Percentiles rank a stretch among this genome's conserved stretches.
These are phyloP conservation scores for Reutealis trisperma DNA, from an alignment of 345 rosid species.

Conservation along the genomic window DNA sequence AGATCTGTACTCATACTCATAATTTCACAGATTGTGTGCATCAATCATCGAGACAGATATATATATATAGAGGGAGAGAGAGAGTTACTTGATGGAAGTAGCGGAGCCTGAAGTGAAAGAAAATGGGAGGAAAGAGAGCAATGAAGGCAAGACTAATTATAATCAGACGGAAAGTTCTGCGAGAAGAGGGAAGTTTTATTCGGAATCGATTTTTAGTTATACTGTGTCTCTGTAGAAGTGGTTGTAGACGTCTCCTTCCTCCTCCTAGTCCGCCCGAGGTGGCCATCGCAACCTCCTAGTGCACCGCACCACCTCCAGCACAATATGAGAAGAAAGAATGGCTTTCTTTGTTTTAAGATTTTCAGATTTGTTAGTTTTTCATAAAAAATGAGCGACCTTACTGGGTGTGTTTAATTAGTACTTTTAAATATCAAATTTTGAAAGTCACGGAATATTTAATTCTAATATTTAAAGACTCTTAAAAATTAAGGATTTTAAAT, in stretches of 20 bases:
- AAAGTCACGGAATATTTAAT: no score
- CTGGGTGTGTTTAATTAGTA: no score
- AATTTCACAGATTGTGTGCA: neutral
- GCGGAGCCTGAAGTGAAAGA: slow-evolving; percentile 84
- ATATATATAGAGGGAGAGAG: neutral
- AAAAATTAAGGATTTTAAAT: no score
- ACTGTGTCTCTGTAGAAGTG: neutral
- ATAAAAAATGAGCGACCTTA: no score
- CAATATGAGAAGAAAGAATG: neutral
- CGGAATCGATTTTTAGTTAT: neutral
- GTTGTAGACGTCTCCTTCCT: slow-evolving; percentile 6
- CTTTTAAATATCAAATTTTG: no score
- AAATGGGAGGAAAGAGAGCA: slow-evolving; percentile 77
- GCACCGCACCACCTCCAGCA: neutral
- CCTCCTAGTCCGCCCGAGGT: slow-evolving; percentile 3
- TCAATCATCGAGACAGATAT: neutral
- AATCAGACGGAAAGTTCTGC: slow-evolving; percentile 46
- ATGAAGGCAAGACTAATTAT: slow-evolving; percentile 55
- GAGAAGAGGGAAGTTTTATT: slow-evolving; percentile 32
- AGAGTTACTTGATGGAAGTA: slow-evolving; percentile 54
- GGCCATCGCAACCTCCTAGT: slow-evolving; percentile 3
- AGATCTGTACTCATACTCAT: neutral
- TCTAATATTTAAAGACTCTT: no score
- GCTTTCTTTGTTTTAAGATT: no score
- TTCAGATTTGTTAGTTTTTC: no score